These are phyloP conservation scores for Daldinia loculata DNA, from an alignment of 495 filamentous ascomycete genomes.

Conservation along the genomic window DNA sequence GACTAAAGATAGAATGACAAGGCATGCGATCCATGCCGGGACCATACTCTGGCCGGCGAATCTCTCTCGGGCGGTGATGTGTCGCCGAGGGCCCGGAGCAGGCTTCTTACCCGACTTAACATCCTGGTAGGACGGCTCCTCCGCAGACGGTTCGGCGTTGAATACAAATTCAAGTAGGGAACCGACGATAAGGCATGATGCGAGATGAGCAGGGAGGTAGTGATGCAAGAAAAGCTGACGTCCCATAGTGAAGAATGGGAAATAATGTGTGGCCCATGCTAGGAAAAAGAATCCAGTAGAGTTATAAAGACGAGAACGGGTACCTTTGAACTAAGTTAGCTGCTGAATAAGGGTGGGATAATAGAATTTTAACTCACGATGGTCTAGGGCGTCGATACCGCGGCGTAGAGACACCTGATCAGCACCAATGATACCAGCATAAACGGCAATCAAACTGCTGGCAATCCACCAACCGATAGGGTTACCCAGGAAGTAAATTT, in stretches of 20 bases:
- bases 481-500: slow-evolving; percentile 99
- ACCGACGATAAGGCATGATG: slow-evolving; percentile 92
- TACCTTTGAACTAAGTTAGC: slow-evolving; percentile 62
- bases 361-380: slow-evolving; percentile 70
- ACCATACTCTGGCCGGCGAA: slow-evolving; percentile 81
- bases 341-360: neutral
- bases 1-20: slow-evolving; percentile 72
- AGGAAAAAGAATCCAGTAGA: slow-evolving; percentile 99
- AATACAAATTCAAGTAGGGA: slow-evolving; percentile 97
- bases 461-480: slow-evolving; percentile 98
- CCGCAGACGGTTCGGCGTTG: slow-evolving; percentile 78
- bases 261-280: slow-evolving; percentile 96
- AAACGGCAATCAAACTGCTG: slow-evolving; percentile 89
- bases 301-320: slow-evolving; percentile 94
- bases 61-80: slow-evolving; percentile 78
- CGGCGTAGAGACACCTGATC: slow-evolving; percentile 92
- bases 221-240: slow-evolving; percentile 98
- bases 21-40: slow-evolving; percentile 78
- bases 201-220: slow-evolving; percentile 93
- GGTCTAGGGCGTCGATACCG: slow-evolving; percentile 91
- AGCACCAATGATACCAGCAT: slow-evolving; percentile 88
- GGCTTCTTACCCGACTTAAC: slow-evolving; percentile 64
- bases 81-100: slow-evolving; percentile 53
- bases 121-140: slow-evolving; percentile 52
- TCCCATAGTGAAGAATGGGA: slow-evolving; percentile 98